Percentiles rank a stretch among this genome's conserved stretches.
Conservation (phyloP, 352 stramenopile species). For the Globisporangium cystogenes region DNA sequence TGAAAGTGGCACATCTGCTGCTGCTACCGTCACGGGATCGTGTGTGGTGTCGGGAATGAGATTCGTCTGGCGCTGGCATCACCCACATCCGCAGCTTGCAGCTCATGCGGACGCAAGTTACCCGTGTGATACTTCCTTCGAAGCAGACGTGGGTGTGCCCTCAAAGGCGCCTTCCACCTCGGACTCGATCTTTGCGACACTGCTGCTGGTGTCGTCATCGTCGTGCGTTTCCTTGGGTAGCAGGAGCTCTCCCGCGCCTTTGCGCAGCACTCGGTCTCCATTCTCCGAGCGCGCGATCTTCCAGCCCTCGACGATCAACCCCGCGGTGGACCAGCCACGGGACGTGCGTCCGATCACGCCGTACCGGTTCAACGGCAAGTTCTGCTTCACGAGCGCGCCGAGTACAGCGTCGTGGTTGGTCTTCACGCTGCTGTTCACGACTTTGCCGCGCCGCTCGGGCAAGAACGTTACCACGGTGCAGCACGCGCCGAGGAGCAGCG, state of each 20-base stretch:
- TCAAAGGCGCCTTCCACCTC: conserved; percentile 11
- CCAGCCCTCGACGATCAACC: conserved; percentile 39
- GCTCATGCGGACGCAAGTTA: too few relatives aligned
- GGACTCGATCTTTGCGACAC: neutral
- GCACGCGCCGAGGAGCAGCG: conserved; percentile 19
- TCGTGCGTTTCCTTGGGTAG: conserved; percentile 16
- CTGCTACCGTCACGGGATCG: too few relatives aligned
- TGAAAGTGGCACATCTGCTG: too few relatives aligned
- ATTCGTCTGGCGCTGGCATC: too few relatives aligned
- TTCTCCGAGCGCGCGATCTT: conserved; percentile 20
- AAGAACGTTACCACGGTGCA: conserved; percentile 24
- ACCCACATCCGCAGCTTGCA: too few relatives aligned
- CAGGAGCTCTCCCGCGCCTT: conserved; percentile 40
- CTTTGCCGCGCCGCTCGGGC: conserved; percentile 22
- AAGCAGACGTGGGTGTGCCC: neutral
- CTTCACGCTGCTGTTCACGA: conserved; percentile 19
- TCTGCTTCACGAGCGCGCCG: conserved; percentile 35
- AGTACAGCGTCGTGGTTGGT: conserved; percentile 32
- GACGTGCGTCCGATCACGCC: conserved; percentile 37
- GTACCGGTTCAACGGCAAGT: conserved; percentile 39
- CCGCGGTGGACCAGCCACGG: conserved; percentile 35
- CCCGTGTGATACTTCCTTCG: too few relatives aligned
- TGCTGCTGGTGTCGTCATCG: neutral
- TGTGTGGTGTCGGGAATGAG: too few relatives aligned
- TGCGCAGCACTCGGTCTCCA: conserved; percentile 31